Base-by-base conservation (phyloP, 2,329 filamentous ascomycete genomes). In the Knufia fluminis region DNA sequence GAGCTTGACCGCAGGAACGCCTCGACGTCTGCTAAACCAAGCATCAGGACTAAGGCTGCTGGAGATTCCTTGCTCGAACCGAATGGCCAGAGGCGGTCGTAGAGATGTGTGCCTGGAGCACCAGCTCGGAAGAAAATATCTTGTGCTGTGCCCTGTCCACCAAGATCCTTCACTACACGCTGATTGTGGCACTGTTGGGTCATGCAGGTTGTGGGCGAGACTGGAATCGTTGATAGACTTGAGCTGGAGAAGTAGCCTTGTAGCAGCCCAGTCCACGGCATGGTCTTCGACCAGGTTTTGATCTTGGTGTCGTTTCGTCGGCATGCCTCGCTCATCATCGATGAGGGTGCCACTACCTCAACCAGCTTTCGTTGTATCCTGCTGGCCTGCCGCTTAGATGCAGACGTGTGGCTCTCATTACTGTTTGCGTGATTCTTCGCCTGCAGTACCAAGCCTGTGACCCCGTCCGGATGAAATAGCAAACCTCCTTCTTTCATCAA, bases 71-170 rank as follows among this genome's bases (percentile, higher is more conserved):
- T 20, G 35, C 12, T 9, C n/a, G 53, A 51, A 43, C 59, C 52
- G 46, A 68, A 68, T n/a, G 56, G 51, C 66, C 66, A 68, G 17
- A 63, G 57, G 20, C 61, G 59, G 4, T 52, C 40, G 35, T 61
- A 67, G 44, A 64, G 62, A 4, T 56, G 47, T 20, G 65, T 63
- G 2, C 58, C 62, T 20, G 59, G 55, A 55, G 61, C 54, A 32
- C 60, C 60, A 20, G 53, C 49, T 8, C 55, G 53, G 47, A 55
- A 57, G 48, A 53, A 57, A 6, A 52, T 31, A 22, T 54, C 55
- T 58, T 23, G 33, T 38, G 31, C 16, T 4, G 38, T 49, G 17
- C 10, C 14, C n/a, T n/a, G n/a, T n/a, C n/a, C n/a, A n/a, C n/a
- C n/a, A n/a, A n/a, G n/a, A n/a, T n/a, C n/a, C n/a, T n/a, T n/a